Evolutionary conservation across 2,329 filamentous ascomycete genomes (phyloP), one percentile per base, ranked within the genome.

Genomic region (Tolypocladium guangdongense): DNA sequence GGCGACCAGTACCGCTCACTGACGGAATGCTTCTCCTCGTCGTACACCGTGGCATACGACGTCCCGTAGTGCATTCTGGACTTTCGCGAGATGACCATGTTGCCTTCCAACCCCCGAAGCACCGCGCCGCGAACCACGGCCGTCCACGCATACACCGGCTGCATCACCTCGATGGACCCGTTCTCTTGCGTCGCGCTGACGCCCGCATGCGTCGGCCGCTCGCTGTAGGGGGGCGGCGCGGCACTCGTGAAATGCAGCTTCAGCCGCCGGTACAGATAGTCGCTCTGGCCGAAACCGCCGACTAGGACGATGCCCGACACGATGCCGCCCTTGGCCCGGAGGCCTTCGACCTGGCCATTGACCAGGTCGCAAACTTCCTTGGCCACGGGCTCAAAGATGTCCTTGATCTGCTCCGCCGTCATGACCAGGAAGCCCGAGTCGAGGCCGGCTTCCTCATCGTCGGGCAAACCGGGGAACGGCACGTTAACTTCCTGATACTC

Each of bases 61-160:
- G 87, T 90, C 27, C 88, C 88, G 63, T 92, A 91, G 65, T 88
- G 83, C 78, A 84, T 87, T 58, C 87, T 78, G 49, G 85, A 83
- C 66, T 86, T 83, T 49, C 87, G 75, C 55, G 82, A 87, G 54
- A 90, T 81, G 7, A 91, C 87, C 80, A 90, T 87, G 64, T 83
- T 89, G 20, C 87, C 87, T 66, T 91, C 87, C 18, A 91, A 67
- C 0, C 87, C 87, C 49, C 87, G 75, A 51, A 91, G 68, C 10
- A 90, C 87, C 0, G 88, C 88, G 7, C 88, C 88, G 55, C 88
- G 76, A 6, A 91, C 87, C 2, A 90, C 87, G 0, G 87, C 86
- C 8, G 87, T 90, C 87, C 87, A 90, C 1, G 87, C 86, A 64
- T 91, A 88, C 51, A 90, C 78, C 0, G 87, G 86, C 68, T 92